Evolutionary conservation across 75 land plant genomes (phyloP), one percentile per base, ranked within the genome.

Genomic region (Larix kaempferi): DNA sequence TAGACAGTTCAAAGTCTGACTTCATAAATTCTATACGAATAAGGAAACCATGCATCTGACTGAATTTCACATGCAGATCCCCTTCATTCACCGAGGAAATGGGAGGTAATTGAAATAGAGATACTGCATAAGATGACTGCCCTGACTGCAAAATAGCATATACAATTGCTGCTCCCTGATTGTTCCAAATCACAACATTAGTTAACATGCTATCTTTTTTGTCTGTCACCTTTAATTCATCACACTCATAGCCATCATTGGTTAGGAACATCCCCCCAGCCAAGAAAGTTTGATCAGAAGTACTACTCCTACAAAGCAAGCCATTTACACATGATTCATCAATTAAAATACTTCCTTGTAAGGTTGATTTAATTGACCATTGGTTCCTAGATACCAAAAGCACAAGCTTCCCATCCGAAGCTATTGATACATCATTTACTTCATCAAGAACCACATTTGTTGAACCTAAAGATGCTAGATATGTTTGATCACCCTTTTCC

Each of bases 1-100:
- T n/a, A 61, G 80, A 78, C 16, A 78, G 71, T 62, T 83, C 88
- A 64, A 63, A 35, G 49, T 74, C 44, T 71, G 60, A 66, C 66
- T 86, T 75, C 52, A 69, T 13, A 60, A 89, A 91, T 78, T 85
- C 88, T 27, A 87, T 35, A 39, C 95, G 90, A 71, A 93, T 71
- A 35, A 91, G 21, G 61, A 56, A 56, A 13, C 78, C 56, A n/a
- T 82, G 82, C 56, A 91, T 72, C 59, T 83, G 85, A 62, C 77
- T 62, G 75, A 91, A 91, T 60, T 4, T 65, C 66, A 86, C 17
- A 17, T 80, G 69, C 52, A 67, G 37, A 73, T 60, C 74, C 19
- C 26, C 63, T 29, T 76, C 80, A 75, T 3, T 7, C 21, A 63
- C 60, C 44, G 67, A 16, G 77, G 84, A 41, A 54, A 66, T 75